A percentile compares a stretch with the other conserved stretches of the same genome.
phyloP scores from a whole-genome alignment of 176 grass and related monocot species.

The Zea luxurians region DNA sequence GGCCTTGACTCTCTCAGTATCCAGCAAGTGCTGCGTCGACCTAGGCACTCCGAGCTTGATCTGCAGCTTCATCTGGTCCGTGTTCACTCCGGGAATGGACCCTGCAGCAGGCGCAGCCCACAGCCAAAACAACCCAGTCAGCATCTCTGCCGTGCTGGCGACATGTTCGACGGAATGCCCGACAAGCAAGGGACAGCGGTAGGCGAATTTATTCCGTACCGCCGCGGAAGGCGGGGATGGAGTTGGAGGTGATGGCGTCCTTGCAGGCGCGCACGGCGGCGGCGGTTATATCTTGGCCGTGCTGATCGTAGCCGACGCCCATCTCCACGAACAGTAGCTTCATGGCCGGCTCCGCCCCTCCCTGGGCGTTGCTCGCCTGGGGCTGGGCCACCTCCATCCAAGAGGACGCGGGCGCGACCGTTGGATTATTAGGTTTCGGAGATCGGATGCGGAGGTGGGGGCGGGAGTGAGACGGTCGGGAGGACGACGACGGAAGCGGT shows the following conservation, averaged over 20 bases:
- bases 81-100: constrained; percentile 87
- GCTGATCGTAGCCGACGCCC: constrained; percentile 98
- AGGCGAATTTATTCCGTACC: constrained; percentile 44
- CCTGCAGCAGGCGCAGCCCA: constrained; percentile 44
- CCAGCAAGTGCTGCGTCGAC: constrained; percentile 75
- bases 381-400: constrained; percentile 47
- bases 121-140: background rate
- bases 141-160: background rate
- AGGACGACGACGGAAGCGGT: constrained; percentile 1
- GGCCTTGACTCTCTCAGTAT: constrained; percentile 70
- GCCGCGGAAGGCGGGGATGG: constrained; percentile 89
- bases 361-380: constrained; percentile 25
- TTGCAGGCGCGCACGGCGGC: constrained; percentile 88
- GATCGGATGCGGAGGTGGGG: constrained; percentile 17
- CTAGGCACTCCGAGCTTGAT: constrained; percentile 83
- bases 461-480: constrained; percentile 11
- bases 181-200: background rate
- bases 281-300: constrained; percentile 88
- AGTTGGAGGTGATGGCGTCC: constrained; percentile 95
- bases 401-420: constrained; percentile 1
- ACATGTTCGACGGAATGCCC: constrained; percentile 39
- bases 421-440: background rate
- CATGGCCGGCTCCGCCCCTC: constrained; percentile 30
- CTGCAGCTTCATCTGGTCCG: constrained; percentile 96
- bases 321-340: constrained; percentile 97